Evolutionary conservation across 345 rosid genomes (phyloP).

Genomic region (Tarenaya hassleriana): DNA sequence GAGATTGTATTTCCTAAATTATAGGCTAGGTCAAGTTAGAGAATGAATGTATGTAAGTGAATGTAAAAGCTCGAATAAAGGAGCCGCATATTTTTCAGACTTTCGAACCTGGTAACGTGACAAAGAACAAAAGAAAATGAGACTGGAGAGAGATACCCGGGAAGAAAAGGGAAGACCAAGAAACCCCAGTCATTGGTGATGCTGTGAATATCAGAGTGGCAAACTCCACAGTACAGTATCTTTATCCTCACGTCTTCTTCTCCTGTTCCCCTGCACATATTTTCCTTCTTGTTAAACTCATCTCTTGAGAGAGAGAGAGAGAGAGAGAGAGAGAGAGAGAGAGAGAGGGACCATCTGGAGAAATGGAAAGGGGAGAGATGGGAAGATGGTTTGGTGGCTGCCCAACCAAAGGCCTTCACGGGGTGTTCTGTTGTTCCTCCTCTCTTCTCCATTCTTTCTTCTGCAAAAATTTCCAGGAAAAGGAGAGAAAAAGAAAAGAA

Average conservation of each 20-base stretch:
- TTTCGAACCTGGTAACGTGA: no score
- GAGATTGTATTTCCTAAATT: no score
- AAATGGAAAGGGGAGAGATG: conserved; percentile 24
- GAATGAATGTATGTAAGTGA: no score
- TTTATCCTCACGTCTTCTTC: conserved; percentile 38
- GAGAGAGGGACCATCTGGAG: conserved; percentile 20
- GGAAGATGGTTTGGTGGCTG: conserved; percentile 20
- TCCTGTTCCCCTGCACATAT: conserved; percentile 27
- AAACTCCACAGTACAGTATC: conserved; percentile 47
- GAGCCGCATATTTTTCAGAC: no score
- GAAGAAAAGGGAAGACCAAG: conserved; percentile 42
- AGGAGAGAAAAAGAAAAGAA: no score
- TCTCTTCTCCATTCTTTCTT: no score
- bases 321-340: neutral
- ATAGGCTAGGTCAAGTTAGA: no score
- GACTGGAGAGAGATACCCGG: conserved; percentile 41
- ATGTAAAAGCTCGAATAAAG: no score
- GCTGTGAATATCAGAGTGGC: conserved; percentile 41
- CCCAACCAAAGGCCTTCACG: conserved; percentile 20
- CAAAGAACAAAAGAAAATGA: neutral
- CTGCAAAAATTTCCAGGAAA: no score
- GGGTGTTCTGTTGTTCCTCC: no score
- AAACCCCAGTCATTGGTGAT: conserved; percentile 44
- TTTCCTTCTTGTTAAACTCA: neutral
- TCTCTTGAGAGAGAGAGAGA: no score